Evolutionary conservation across 2,329 filamentous ascomycete species (phyloP), one percentile per base, ranked within the genome.

Genomic region (Xylariaceae sp.): DNA sequence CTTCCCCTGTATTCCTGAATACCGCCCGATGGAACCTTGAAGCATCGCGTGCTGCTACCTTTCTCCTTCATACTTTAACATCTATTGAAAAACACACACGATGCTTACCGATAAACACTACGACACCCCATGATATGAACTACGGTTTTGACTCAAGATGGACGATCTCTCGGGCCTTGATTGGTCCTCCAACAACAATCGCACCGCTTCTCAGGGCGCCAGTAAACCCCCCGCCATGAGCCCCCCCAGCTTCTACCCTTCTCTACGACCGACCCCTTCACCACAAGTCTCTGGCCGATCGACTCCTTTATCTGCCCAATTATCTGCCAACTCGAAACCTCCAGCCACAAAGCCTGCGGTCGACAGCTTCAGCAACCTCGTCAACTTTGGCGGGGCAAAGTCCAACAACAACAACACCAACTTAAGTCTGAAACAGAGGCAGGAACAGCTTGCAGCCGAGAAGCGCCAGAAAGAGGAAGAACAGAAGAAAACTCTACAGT

Each of bases 331-430:
- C 47, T 66, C 64, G 64, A 82, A 71, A 52, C 66, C 61, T 3
- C 67, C 73, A 11, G 54, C 70, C 2, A 47, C 67, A 4, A 86
- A 78, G 55, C 59, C 82, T 27, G 66, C 77, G 5, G 68, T 76
- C 37, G 88, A 93, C 62, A 89, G 85, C 70, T 93, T 93, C 68
- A 86, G 87, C 59, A 86, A 83, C 58, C 72, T 93, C 41, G 74
- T 90, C 50, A 82, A 76, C 55, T 82, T 85, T 58, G 78, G 78
- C 38, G 67, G 76, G 22, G 69, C 76, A 40, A 83, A 83, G 63
- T 67, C 69, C 43, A 79, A 76, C 22, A 85, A 82, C 64, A 93
- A 86, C 43, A 79, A 76, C 22, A 85, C 82, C 64, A 93, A 86
- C 53, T 72, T 96, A 14, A 85, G 81, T 50, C 68, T 95, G 54